Base-by-base conservation (phyloP, 1,284 basidiomycete genomes). In the Cutaneotrichosporon cavernicola region DNA sequence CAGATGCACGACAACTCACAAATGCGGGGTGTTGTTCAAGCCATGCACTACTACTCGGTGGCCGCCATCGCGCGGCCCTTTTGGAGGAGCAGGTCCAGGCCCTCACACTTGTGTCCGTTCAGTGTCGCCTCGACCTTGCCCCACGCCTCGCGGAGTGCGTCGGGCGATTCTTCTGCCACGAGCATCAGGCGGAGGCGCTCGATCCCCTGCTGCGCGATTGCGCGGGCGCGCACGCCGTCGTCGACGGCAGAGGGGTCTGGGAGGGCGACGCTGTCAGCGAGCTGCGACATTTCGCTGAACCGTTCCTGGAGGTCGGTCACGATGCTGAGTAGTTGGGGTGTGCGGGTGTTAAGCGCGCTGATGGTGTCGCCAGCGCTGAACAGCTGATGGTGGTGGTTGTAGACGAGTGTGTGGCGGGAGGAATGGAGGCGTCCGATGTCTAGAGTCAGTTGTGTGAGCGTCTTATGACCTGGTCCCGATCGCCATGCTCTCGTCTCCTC, bases 361-460 rank as follows among this genome's bases (percentile, higher is more conserved):
- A 81, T 81, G 1, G 78, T 78, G 61, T 80, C 76, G 16, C 78
- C 78, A 0, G 80, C 80, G 36, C 68, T 68, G 68, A 81, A 81
- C 8, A 81, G 73, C 75, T 81, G 77, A 65, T 80, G 77, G 70
- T 81, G 80, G 63, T 81, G 80, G 61, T 81, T 80, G 67, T 81
- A 81, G 18, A 81, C 80, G 8, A 81, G 67, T 36, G 72, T 71
- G 64, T 81, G 76, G 36, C 78, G 65, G 5, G 78, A 77, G 2
- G 73, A 73, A 60, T 80, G 73, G 46, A 81, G 68, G 47, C 74
- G 72, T 31, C 74, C 72, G 38, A 79, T 72, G 57, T 81, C 80
- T 79, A 61, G 5, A 14, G 56, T 65, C 51, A 66, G 59, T 49
- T 32, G 9, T n/a, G 8, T n/a, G 18, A 16, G 16, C 18, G 5